Evolutionary conservation across 176 grass and related monocot genomes (phyloP).

Genomic region (Echinochloa phyllopogon): DNA sequence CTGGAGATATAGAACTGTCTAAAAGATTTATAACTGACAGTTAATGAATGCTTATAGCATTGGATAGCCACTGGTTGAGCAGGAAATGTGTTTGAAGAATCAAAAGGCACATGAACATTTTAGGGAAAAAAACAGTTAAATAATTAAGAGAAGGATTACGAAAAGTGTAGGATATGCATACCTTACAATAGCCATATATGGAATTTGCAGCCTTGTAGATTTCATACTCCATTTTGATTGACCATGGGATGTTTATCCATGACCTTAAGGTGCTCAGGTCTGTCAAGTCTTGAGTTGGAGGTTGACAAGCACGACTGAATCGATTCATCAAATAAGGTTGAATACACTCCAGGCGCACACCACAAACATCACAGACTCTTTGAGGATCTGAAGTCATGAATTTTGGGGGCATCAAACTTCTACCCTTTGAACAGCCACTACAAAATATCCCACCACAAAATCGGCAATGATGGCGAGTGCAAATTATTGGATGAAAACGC

Average conservation of each 20-base stretch:
- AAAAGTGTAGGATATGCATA: constrained; percentile 36
- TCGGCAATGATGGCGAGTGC: constrained; percentile 80
- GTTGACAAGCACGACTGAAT: constrained; percentile 68
- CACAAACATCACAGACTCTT: constrained; percentile 90
- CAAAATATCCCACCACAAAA: constrained; percentile 93
- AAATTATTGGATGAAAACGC: constrained; percentile 83
- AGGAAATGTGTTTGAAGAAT: constrained; percentile 23
- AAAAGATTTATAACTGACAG: not conserved
- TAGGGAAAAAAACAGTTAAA: not conserved
- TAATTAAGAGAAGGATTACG: constrained; percentile 5
- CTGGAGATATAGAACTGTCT: constrained; percentile 2
- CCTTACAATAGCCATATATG: constrained; percentile 76
- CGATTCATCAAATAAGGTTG: constrained; percentile 79
- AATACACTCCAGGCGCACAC: constrained; percentile 68
- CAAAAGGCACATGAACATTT: not conserved
- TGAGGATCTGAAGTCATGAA: constrained; percentile 79
- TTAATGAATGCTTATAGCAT: constrained; percentile 3
- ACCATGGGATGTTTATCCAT: constrained; percentile 91
- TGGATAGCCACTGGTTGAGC: not conserved
- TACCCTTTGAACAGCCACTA: constrained; percentile 75
- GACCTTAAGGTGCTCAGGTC: constrained; percentile 81
- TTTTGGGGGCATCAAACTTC: constrained; percentile 84
- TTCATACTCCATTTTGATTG: constrained; percentile 79
- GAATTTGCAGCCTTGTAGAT: constrained; percentile 96
- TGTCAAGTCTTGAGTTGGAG: constrained; percentile 77